Base-by-base conservation (phyloP, 495 filamentous ascomycete species). In the Neurospora africana region DNA sequence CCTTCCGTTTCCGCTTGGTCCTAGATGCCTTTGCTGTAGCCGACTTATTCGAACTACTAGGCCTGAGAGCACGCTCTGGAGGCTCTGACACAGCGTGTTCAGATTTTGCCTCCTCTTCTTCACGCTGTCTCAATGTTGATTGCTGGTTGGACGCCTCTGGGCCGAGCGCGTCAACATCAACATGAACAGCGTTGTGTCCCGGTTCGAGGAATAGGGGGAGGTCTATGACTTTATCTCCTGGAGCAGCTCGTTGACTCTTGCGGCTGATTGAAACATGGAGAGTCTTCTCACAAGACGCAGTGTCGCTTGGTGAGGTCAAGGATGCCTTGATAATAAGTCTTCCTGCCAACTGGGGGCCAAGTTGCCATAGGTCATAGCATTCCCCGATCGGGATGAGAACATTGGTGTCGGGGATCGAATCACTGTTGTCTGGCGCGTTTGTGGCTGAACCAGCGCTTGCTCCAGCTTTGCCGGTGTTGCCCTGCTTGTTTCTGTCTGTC, bases 121-220 rank as follows among this genome's bases (percentile, higher is more conserved):
- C 53, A 65, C 53, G 23, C 13, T 35, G 53, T 9, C 53, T 58
- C 47, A 58, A 15, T 15, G 15, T 15, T 33, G 53, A 27, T 19
- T 65, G 53, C 53, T 19, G 23, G 5, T 65, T 27, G 53, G 3
- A 7, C 53, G 10, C 53, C 53, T 65, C 53, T 33, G 23, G 13
- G 27, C 23, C 27, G 7, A 73, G 69, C 5, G 36, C 19, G 17
- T 73, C 72, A 15, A 70, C 2, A 36, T 73, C 72, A 21, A 73
- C 68, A 40, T 73, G 72, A 3, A 73, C 27, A 37, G 44, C 58
- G 30, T 73, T 73, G 37, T 70, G 72, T 0, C 65, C 72, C 11
- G 68, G 43, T n/a, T 73, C 72, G 47, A 73, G 70, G 37, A 65
- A 73, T 13, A 73, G 43, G 8, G 72, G 72, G 11, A 73, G 44